Conservation (phyloP, 306 rosid genomes). For the Leucaena leucocephala region DNA sequence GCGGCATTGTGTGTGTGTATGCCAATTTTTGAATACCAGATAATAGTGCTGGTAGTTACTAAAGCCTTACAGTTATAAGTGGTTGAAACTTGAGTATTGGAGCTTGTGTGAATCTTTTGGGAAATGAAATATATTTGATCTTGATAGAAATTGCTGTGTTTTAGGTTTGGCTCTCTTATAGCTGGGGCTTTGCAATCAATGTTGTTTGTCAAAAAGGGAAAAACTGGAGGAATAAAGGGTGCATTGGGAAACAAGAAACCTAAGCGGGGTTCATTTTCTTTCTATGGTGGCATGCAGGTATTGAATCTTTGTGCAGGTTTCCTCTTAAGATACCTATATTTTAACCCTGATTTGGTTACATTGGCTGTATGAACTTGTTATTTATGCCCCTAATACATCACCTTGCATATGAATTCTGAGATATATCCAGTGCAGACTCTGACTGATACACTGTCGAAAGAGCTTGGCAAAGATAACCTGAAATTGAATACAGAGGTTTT, state of each 20-base stretch:
- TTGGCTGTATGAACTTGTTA: constrained; percentile 24
- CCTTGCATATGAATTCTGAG: constrained; percentile 34
- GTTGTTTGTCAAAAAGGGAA: constrained; percentile 58
- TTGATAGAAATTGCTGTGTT: constrained; percentile 22
- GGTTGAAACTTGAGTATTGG: constrained; percentile 13
- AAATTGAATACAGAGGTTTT: constrained; percentile 73
- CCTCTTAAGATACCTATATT: constrained; percentile 14
- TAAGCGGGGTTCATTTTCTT: constrained; percentile 86
- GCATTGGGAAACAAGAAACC: constrained; percentile 51
- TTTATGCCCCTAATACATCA: constrained; percentile 4
- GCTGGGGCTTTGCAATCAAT: constrained; percentile 74
- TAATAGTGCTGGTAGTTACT: neutral
- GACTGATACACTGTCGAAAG: constrained; percentile 71
- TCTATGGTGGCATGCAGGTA: constrained; percentile 97
- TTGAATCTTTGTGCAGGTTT: constrained; percentile 35
- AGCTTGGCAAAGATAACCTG: constrained; percentile 68
- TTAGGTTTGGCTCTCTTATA: constrained; percentile 88
- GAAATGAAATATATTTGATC: constrained; percentile 22
- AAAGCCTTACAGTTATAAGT: neutral
- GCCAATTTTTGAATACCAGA: neutral
- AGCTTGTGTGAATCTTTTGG: constrained; percentile 7
- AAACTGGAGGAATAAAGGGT: constrained; percentile 47
- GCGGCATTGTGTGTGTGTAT: neutral
- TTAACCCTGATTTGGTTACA: constrained; percentile 32
- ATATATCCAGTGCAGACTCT: constrained; percentile 73